Evolutionary conservation across 495 filamentous ascomycete genomes (phyloP).

Genomic region (Parmelia sp.): DNA sequence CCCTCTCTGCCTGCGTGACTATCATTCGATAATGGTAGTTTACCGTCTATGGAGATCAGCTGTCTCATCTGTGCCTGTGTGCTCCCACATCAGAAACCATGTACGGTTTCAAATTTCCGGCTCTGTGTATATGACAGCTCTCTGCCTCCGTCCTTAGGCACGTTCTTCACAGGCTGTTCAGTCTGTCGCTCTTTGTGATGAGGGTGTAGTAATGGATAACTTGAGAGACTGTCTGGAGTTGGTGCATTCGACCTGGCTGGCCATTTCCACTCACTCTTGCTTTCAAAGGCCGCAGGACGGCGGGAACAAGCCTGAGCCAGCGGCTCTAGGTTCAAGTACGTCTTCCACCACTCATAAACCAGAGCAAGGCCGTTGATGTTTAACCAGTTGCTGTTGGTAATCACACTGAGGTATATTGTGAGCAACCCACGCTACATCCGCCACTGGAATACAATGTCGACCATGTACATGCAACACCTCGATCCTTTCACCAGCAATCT

Average conservation of each 20-base stretch:
- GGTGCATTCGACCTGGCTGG: constrained; percentile 28
- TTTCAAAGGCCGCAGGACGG: constrained; percentile 24
- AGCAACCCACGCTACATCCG: constrained; percentile 45
- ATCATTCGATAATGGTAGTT: background rate
- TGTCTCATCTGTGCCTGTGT: constrained; percentile 12
- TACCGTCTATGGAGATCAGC: constrained; percentile 1
- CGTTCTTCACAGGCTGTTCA: constrained; percentile 3
- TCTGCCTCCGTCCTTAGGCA: background rate
- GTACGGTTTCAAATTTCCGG: constrained; percentile 11
- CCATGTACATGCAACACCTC: constrained; percentile 37
- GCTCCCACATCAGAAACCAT: constrained; percentile 20
- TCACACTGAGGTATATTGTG: constrained; percentile 40
- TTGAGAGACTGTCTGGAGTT: constrained; percentile 24
- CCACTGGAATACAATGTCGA: constrained; percentile 42
- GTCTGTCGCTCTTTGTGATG: constrained; percentile 8
- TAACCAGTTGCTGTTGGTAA: constrained; percentile 19
- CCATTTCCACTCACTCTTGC: constrained; percentile 26
- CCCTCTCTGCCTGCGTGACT: constrained; percentile 4
- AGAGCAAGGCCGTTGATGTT: constrained; percentile 5
- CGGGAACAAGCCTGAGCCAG: constrained; percentile 17
- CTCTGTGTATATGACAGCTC: constrained; percentile 10
- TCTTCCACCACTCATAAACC: background rate
- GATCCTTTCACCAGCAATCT: constrained; percentile 1
- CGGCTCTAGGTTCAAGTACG: constrained; percentile 10
- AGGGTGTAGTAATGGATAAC: constrained; percentile 23